A percentile compares a stretch with the other conserved stretches of the same genome.
Conservation (phyloP, 1,284 basidiomycete genomes). For the Malassezia nana region DNA sequence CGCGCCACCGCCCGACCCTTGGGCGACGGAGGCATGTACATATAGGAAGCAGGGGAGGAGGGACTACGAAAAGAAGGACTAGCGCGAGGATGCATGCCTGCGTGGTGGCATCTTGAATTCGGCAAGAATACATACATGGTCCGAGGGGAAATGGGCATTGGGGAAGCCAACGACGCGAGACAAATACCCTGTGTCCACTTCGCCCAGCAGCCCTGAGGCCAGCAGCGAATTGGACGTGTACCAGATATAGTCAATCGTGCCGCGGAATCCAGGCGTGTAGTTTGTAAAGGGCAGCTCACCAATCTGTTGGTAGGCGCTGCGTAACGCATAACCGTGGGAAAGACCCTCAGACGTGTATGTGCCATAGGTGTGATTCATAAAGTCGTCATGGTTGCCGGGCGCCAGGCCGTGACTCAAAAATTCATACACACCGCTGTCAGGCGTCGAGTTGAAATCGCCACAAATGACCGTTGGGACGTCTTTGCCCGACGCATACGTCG, state of each 20-base stretch:
- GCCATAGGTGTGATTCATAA: constrained; percentile 83
- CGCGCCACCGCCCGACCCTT: neutral
- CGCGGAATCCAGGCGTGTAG: constrained; percentile 60
- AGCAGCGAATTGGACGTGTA: constrained; percentile 68
- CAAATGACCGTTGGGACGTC: constrained; percentile 87
- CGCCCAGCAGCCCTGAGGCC: constrained; percentile 77
- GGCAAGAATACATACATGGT: constrained; percentile 42
- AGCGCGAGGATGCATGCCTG: neutral
- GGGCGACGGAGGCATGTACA: constrained; percentile 18
- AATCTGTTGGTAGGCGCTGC: constrained; percentile 62
- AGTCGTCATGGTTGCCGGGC: constrained; percentile 72
- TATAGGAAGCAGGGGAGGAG: neutral
- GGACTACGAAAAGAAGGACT: neutral
- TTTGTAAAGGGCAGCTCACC: constrained; percentile 68
- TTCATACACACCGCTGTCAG: constrained; percentile 81
- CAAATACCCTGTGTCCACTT: constrained; percentile 75
- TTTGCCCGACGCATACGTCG: constrained; percentile 65
- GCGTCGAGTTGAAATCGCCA: constrained; percentile 88
- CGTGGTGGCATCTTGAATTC: constrained; percentile 37
- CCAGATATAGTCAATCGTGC: constrained; percentile 85
- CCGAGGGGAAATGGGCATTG: constrained; percentile 75
- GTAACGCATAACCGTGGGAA: constrained; percentile 67
- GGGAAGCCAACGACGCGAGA: constrained; percentile 92
- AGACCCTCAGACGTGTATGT: constrained; percentile 83
- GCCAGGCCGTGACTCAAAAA: constrained; percentile 64